Conservation (phyloP, 164 flowering plant species). For the Annona cherimola region DNA sequence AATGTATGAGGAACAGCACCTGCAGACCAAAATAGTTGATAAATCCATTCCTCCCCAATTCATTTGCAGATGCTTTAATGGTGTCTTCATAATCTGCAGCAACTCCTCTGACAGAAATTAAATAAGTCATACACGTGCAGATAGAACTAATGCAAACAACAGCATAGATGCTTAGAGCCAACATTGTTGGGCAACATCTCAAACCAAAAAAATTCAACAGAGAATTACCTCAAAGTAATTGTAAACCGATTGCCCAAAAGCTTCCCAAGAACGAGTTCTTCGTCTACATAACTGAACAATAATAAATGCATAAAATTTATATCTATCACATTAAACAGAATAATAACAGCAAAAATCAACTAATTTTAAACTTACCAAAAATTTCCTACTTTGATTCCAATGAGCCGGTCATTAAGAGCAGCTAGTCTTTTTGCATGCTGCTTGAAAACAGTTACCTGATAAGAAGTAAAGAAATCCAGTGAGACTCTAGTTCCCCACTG, state of each 20-base stretch:
- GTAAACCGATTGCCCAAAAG: conserved; percentile 93
- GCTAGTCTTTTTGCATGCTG: conserved; percentile 71
- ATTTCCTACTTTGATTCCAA: conserved; percentile 93
- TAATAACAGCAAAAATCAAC: conserved; percentile 3
- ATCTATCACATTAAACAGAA: conserved; percentile 5
- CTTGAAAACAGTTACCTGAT: conserved; percentile 87
- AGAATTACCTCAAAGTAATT: conserved; percentile 62
- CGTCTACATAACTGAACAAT: conserved; percentile 63
- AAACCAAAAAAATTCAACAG: background rate
- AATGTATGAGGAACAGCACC: conserved; percentile 30
- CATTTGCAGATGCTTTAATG: conserved; percentile 63
- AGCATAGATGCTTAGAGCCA: background rate
- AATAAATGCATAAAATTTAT: conserved; percentile 2
- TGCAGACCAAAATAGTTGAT: conserved; percentile 96
- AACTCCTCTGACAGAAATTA: conserved; percentile 61
- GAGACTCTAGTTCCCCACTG: too few species aligned
- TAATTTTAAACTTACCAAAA: conserved; percentile 55
- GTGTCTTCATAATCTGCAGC: conserved; percentile 74
- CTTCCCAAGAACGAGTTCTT: conserved; percentile 88
- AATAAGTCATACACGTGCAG: conserved; percentile 11
- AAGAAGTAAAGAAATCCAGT: background rate
- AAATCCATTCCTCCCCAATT: conserved; percentile 75
- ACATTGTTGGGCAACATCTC: background rate
- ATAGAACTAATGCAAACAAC: conserved; percentile 1
- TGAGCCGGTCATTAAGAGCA: conserved; percentile 69